Conservation (phyloP, 164 flowering plant genomes). For the Echeveria elegans region DNA sequence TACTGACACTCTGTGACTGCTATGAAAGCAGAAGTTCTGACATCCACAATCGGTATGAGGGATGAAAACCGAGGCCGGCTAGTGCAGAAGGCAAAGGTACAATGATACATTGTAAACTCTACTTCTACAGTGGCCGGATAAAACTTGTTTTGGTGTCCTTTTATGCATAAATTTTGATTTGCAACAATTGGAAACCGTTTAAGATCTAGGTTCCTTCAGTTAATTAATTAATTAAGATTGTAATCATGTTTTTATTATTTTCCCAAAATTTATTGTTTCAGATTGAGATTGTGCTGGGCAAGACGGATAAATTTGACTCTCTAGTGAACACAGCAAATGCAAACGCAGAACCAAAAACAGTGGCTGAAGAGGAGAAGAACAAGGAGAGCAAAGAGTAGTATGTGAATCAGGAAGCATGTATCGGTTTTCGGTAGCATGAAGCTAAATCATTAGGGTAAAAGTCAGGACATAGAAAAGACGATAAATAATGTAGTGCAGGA, state of each 20-base stretch:
- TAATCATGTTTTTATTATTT: background rate
- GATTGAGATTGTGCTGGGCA: conserved; percentile 55
- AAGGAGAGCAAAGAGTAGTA: conserved; percentile 2
- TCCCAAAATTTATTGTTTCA: conserved; percentile 1
- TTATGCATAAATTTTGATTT: no score
- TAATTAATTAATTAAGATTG: no score
- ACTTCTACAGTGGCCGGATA: background rate
- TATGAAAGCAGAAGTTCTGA: no score
- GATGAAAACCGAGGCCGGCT: conserved; percentile 61
- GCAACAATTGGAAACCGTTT: no score
- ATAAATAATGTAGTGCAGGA: no score
- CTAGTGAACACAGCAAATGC: conserved; percentile 32
- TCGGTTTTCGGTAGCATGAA: no score
- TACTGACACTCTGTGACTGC: background rate
- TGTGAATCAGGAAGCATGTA: background rate
- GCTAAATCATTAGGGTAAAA: no score
- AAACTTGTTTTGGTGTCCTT: no score
- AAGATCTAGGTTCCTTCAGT: background rate
- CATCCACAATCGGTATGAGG: no score
- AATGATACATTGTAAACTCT: background rate
- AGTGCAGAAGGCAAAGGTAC: no score
- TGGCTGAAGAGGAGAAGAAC: conserved; percentile 11
- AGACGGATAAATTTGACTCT: no score
- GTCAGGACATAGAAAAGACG: no score
- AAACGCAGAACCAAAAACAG: conserved; percentile 12